Evolutionary conservation across 192 early-diverging fungal genomes (phyloP).

Genomic region (Anaeromyces robustus): DNA sequence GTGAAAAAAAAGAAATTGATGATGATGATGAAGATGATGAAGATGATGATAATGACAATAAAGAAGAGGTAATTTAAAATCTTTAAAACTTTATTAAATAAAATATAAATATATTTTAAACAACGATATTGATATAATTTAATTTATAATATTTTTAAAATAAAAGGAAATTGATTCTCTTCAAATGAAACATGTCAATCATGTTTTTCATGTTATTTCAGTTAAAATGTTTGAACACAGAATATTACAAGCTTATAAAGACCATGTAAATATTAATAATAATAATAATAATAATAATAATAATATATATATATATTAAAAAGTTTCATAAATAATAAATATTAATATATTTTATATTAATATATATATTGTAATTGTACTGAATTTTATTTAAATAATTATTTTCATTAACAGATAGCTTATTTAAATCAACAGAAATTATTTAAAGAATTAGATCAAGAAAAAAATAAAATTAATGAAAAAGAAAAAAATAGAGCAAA

Average conservation of each 20-base stretch:
- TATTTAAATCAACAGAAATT: not conserved
- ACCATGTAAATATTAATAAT: not conserved
- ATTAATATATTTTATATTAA: too few relatives aligned
- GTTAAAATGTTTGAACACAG: not conserved
- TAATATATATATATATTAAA: too few relatives aligned
- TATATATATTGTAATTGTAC: too few relatives aligned
- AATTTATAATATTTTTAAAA: not conserved
- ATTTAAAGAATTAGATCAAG: not conserved
- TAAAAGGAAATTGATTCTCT: not conserved
- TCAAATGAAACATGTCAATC: not conserved
- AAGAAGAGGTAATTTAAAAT: not conserved
- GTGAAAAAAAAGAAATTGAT: not conserved
- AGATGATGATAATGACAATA: not conserved
- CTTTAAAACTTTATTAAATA: too few relatives aligned
- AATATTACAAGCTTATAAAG: not conserved
- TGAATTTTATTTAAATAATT: too few relatives aligned
- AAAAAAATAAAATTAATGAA: not conserved
- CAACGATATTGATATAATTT: too few relatives aligned
- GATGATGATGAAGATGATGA: not conserved
- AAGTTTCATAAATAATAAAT: too few relatives aligned
- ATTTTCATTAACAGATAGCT: not conserved
- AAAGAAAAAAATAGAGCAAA: not conserved
- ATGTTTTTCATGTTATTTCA: not conserved
- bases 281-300: too few relatives aligned
- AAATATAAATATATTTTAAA: too few relatives aligned